These are phyloP conservation scores for Penicillium lagena DNA, from an alignment of 495 filamentous ascomycete species.

Conservation along the genomic window DNA sequence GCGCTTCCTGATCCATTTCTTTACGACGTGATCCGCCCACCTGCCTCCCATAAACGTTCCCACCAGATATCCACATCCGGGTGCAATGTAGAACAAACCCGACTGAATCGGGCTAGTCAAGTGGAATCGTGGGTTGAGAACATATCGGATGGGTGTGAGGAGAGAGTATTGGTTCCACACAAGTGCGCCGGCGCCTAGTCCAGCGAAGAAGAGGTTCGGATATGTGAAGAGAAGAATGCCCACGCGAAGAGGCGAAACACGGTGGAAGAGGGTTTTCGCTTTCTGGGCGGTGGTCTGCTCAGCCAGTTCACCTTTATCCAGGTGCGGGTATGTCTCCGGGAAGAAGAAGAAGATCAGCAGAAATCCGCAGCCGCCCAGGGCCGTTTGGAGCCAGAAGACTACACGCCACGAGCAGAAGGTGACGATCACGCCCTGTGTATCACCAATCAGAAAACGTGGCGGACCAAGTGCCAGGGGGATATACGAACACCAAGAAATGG, in stretches of 20 bases:
- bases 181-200: conserved; percentile 52
- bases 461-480: background rate
- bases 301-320: conserved; percentile 47
- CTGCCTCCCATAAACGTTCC: conserved; percentile 68
- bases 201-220: conserved; percentile 59
- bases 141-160: conserved; percentile 67
- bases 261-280: conserved; percentile 44
- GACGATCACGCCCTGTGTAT: conserved; percentile 53
- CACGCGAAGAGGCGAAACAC: conserved; percentile 58
- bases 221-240: conserved; percentile 50
- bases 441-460: background rate
- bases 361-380: conserved; percentile 49
- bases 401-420: conserved; percentile 62
- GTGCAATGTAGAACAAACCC: conserved; percentile 69
- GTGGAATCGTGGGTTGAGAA: conserved; percentile 66
- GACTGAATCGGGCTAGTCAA: conserved; percentile 59
- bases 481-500: conserved; percentile 50
- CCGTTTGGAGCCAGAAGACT: conserved; percentile 69
- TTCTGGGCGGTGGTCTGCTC: conserved; percentile 43
- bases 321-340: conserved; percentile 63
- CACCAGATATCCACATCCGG: conserved; percentile 61
- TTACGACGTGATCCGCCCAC: conserved; percentile 61
- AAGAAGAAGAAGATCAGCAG: conserved; percentile 58
- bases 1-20: conserved; percentile 54
- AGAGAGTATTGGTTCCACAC: conserved; percentile 72